A percentile compares a stretch with the other conserved stretches of the same genome.
Evolutionary conservation across 768 basidiomycete genomes (phyloP).

Genomic region (Terana coerulea): DNA sequence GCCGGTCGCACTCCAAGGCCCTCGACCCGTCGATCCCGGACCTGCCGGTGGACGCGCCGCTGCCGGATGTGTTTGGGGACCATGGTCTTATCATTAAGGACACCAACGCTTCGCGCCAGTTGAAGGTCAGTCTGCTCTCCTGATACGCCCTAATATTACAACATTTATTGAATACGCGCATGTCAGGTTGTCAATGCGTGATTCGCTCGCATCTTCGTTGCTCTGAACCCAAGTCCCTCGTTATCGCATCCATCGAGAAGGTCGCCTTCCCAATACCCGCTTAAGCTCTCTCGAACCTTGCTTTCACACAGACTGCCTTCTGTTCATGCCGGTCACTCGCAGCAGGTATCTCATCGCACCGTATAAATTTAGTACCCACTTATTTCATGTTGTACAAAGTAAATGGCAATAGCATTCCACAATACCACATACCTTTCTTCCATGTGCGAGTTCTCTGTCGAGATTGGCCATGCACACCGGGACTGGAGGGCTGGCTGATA

Average conservation of each 20-base stretch:
- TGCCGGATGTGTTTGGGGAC: slow-evolving; percentile 23
- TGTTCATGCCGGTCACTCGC: slow-evolving; percentile 3
- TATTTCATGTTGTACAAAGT: slow-evolving; percentile 5
- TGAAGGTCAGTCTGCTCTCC: slow-evolving; percentile 14
- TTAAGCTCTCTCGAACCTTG: background rate
- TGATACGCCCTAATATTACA: background rate
- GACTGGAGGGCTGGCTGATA: no score
- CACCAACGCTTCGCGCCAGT: slow-evolving; percentile 1
- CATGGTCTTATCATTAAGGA: background rate
- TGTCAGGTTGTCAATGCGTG: slow-evolving; percentile 14
- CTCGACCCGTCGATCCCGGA: slow-evolving; percentile 17
- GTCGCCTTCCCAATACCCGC: slow-evolving; percentile 1
- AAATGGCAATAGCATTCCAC: slow-evolving; percentile 1
- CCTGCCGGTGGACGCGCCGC: slow-evolving; percentile 13
- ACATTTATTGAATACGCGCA: background rate
- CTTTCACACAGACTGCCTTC: slow-evolving; percentile 1
- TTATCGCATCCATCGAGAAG: background rate
- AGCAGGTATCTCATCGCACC: slow-evolving; percentile 1
- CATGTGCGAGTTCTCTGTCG: no score
- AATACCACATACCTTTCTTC: no score
- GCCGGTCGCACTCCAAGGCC: slow-evolving; percentile 3
- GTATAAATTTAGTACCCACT: background rate
- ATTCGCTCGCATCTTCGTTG: background rate
- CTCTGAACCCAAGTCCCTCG: background rate
- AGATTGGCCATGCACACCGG: no score